Base-by-base conservation (phyloP, 2,329 filamentous ascomycete species). In the Fusarium zealandicum region DNA sequence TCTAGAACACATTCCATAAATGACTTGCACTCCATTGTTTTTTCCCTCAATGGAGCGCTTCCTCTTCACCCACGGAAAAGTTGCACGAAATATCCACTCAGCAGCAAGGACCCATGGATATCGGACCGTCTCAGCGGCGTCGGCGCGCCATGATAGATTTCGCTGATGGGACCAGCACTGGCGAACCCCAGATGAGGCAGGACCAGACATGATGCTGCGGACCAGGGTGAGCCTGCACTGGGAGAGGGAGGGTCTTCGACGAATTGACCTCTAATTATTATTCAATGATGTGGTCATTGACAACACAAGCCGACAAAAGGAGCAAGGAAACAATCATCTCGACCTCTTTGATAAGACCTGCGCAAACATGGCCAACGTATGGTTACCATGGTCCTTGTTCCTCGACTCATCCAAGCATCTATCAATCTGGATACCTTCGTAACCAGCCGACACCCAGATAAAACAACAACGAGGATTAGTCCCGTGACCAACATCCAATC, bases 121-220 rank as follows among this genome's bases (percentile, higher is more conserved):
- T 61, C 59, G 59, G 59, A 52, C 59, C 59, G 59, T 63, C 56
- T 62, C 39, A 52, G 35, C 20, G 47, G 59, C 59, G 51, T 62
- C 39, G 57, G 35, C 20, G 47, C 43, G 36, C 40, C 41, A 45
- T 54, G 20, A 32, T 38, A 28, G 36, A 36, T 50, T 56, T 43
- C 58, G 38, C 20, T 55, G 43, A 50, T 42, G 31, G 55, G 32
- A 27, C 38, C 44, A 49, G 54, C 33, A 47, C 28, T 59, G 47
- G 43, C 36, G 32, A 41, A 41, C 58, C 48, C 43, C 44, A 32
- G 44, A 51, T 45, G 49, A 56, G 35, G 20, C 20, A 20, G 20
- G 20, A n/a, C n/a, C 20, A 20, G 20, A 6, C 6, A 20, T 20
- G 4, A 20, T 20, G 20, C 4, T 20, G 20, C 20, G 20, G 50